These are phyloP conservation scores for Stephanodiscus triporus DNA, from an alignment of 108 stramenopile species.

Conservation along the genomic window DNA sequence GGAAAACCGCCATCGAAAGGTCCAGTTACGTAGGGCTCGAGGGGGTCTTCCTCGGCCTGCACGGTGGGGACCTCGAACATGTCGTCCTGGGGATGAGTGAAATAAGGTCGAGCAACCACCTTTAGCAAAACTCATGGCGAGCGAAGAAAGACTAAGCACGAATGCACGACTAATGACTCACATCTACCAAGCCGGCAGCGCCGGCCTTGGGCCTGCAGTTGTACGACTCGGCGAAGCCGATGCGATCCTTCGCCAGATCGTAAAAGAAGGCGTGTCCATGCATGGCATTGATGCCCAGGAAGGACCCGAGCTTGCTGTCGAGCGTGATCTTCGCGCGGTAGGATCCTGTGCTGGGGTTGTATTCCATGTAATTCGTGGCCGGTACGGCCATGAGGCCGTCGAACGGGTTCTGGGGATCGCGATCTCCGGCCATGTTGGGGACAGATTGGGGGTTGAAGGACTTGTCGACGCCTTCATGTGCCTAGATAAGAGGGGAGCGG, in stretches of 20 bases:
- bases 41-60: not conserved
- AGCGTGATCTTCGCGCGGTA: constrained; percentile 57
- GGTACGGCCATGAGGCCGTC: constrained; percentile 83
- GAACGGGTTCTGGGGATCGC: constrained; percentile 63
- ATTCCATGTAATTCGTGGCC: constrained; percentile 81
- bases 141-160: not conserved
- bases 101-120: not conserved
- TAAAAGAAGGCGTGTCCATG: constrained; percentile 78
- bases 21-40: not conserved
- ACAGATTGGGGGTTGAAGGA: constrained; percentile 47
- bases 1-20: constrained; percentile 6
- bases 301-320: constrained; percentile 58
- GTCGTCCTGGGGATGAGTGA: constrained; percentile 15
- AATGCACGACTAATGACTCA: not conserved
- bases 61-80: constrained; percentile 27
- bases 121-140: not conserved
- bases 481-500: constrained; percentile 2
- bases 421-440: constrained; percentile 64
- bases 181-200: constrained; percentile 25
- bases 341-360: constrained; percentile 50
- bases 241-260: constrained; percentile 60
- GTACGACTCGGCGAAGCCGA: constrained; percentile 76
- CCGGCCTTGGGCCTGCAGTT: constrained; percentile 33
- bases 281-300: constrained; percentile 84
- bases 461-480: constrained; percentile 52